Conservation (phyloP, 2,329 filamentous ascomycete genomes). For the Neopestalotiopsis clavispora region DNA sequence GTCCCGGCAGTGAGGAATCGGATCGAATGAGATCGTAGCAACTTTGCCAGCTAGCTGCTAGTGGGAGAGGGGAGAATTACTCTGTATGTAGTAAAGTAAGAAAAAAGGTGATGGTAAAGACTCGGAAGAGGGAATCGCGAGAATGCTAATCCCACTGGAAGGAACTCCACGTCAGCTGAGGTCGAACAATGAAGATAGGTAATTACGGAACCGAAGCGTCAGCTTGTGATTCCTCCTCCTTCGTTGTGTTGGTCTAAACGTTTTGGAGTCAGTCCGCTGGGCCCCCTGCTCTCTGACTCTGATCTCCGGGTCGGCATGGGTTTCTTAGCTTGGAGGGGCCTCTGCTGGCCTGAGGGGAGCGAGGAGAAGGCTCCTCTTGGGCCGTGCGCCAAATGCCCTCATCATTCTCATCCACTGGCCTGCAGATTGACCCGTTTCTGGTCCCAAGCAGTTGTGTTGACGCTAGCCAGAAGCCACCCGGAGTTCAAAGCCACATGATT, state of each 20-base stretch:
- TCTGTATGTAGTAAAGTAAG: not conserved
- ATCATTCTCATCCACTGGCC: not conserved
- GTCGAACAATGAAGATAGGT: not conserved
- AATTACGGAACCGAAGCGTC: not conserved
- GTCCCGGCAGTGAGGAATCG: not conserved
- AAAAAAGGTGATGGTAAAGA: not conserved
- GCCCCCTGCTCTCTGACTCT: not conserved
- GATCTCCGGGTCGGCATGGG: not conserved
- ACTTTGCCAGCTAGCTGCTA: not conserved
- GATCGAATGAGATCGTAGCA: not conserved
- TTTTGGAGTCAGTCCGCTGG: not conserved
- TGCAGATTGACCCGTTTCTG: not conserved
- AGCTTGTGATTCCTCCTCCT: slow-evolving; percentile 13
- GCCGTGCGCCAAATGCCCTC: not conserved
- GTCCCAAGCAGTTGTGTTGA: not conserved
- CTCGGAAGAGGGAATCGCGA: not conserved
- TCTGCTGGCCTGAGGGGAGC: not conserved
- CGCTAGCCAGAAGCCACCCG: not conserved
- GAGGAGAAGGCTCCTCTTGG: not conserved
- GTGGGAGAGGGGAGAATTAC: not conserved
- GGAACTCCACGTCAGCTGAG: slow-evolving; percentile 11
- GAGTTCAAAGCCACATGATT: not conserved
- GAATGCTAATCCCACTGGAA: not conserved
- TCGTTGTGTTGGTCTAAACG: not conserved
- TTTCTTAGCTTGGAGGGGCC: not conserved